Conservation (phyloP, 257 asterid species). For the Pogostemon cablin region DNA sequence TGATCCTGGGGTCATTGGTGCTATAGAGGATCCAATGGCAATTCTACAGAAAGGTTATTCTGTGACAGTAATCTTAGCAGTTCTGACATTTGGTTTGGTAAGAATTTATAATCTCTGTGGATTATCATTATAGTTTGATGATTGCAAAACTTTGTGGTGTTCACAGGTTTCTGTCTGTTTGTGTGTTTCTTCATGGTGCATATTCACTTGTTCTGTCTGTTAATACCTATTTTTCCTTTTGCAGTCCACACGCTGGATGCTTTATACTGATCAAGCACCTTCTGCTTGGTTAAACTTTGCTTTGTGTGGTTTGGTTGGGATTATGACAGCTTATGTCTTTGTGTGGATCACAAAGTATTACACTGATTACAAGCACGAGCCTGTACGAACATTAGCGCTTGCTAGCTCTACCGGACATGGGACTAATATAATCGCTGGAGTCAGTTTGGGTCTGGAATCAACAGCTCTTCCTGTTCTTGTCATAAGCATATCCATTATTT, state of each 20-base stretch:
- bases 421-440: constrained; percentile 97
- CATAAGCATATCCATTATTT: constrained; percentile 78
- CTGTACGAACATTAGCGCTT: constrained; percentile 92
- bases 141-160: not conserved
- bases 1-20: constrained; percentile 71
- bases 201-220: constrained; percentile 32
- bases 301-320: constrained; percentile 95
- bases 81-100: constrained; percentile 96
- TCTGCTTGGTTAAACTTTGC: constrained; percentile 98
- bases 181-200: constrained; percentile 15
- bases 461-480: constrained; percentile 99
- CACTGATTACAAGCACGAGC: constrained; percentile 98
- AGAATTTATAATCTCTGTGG: constrained; percentile 36
- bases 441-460: constrained; percentile 97
- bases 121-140: constrained; percentile 17
- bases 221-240: constrained; percentile 35
- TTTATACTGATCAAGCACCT: constrained; percentile 97
- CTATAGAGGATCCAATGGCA: constrained; percentile 88
- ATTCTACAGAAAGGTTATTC: constrained; percentile 97
- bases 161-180: not conserved
- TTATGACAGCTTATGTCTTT: constrained; percentile 84
- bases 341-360: constrained; percentile 89
- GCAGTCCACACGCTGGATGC: constrained; percentile 99
- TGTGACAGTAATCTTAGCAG: constrained; percentile 80
- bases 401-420: constrained; percentile 97